A percentile compares a stretch with the other conserved stretches of the same genome.
phyloP scores from a whole-genome alignment of 2,329 filamentous ascomycete genomes.

The Trichoderma breve region DNA sequence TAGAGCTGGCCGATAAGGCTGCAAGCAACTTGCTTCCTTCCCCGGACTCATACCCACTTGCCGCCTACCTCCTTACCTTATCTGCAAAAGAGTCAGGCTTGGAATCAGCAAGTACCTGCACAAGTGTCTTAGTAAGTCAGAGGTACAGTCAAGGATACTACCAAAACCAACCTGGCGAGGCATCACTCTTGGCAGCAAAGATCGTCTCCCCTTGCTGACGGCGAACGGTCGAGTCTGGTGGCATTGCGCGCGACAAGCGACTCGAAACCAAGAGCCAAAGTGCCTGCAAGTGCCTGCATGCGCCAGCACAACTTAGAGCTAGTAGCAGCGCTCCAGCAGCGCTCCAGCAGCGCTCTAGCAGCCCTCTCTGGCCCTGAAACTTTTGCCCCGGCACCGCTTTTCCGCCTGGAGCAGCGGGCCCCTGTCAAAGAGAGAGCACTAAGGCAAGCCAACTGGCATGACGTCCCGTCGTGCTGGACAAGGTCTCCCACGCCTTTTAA shows the following conservation, averaged over 20 bases:
- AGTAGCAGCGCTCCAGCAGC: background rate
- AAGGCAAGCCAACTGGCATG: slow-evolving; percentile 17
- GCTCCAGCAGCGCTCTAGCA: background rate
- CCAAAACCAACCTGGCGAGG: background rate
- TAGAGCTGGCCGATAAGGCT: slow-evolving; percentile 14
- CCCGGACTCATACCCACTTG: slow-evolving; percentile 19
- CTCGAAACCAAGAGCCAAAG: background rate
- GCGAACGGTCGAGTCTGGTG: background rate
- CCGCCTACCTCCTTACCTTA: slow-evolving; percentile 6
- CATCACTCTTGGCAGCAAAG: background rate
- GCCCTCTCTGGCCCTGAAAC: background rate
- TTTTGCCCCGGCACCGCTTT: background rate
- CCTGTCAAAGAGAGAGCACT: slow-evolving; percentile 3
- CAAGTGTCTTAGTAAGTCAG: background rate
- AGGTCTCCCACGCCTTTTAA: background rate
- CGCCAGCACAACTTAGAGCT: background rate
- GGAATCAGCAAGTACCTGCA: background rate
- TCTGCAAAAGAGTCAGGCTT: background rate
- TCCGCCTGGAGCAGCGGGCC: background rate
- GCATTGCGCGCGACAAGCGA: slow-evolving; percentile 9
- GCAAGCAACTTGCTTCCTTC: background rate
- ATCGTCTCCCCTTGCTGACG: background rate
- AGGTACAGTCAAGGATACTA: no score
- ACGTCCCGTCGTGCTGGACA: slow-evolving; percentile 11
- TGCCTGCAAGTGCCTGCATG: background rate